Base-by-base conservation (phyloP, 2,329 filamentous ascomycete genomes). In the Cryphonectria nitschkei region DNA sequence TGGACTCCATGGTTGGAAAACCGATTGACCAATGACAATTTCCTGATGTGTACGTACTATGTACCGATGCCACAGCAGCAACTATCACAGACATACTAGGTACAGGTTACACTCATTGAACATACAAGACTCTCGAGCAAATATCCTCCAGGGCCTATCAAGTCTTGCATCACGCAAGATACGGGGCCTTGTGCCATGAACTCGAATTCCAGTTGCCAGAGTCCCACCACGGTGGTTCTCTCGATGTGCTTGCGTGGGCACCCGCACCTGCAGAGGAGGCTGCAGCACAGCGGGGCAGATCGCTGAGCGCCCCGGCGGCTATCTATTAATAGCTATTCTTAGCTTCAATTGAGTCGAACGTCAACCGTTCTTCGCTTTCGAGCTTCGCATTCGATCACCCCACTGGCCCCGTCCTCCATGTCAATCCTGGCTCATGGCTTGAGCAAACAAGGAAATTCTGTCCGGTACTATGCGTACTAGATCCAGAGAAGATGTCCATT, bases 321-420 rank as follows among this genome's bases (percentile, higher is more conserved):
- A 46, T 64, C 61, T 64, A 64, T 64, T 64, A 43, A 43, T 64
- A 64, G 37, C n/a, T 67, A 46, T 60, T 46, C 34, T 61, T 60
- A 56, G 50, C 50, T 32, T 43, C 54, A 37, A 19, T 26, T 41
- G 54, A 61, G n/a, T 46, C 65, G 54, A 56, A 67, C 65, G 34
- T 67, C 65, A 34, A 67, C 65, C 34, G 19, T 61, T 61, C 34
- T 46, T 58, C 16, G 26, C 54, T 58, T 26, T 58, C 34, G 9
- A 43, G 6, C 11, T 54, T 58, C 26, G 37, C 7, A 37, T n/a
- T 26, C 2, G 32, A 26, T 26, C 50, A 43, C 16, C 26, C 54
- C 29, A 34, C 65, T 43, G 34, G 65, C 29, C 22, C 22, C 26
- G 32, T 19, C n/a, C n/a, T 34, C 9, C 16, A 61, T 39, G 3